Evolutionary conservation across 2,329 filamentous ascomycete species (phyloP).

Genomic region (Scedosporium dehoogii): DNA sequence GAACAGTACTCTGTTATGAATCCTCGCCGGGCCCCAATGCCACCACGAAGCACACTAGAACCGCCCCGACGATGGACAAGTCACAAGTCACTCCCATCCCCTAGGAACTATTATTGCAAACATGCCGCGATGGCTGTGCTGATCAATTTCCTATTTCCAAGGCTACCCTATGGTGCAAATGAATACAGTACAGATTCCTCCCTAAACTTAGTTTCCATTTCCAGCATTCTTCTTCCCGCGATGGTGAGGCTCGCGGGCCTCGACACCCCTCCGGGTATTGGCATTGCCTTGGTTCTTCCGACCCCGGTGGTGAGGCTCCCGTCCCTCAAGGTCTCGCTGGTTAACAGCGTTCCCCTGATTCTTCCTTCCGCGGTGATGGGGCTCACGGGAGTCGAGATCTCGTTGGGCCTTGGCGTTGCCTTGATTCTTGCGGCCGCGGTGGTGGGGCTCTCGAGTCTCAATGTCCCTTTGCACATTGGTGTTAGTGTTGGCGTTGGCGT

Average conservation of each 20-base stretch:
- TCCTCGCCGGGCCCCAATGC: no score
- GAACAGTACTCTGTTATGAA: no score
- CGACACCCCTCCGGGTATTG: conserved; percentile 1
- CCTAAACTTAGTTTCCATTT: conserved; percentile 6
- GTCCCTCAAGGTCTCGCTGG: background rate
- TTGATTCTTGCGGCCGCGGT: conserved; percentile 6
- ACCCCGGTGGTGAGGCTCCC: background rate
- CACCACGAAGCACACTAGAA: no score
- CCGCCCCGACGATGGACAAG: no score
- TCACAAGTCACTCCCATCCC: no score
- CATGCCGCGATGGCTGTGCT: no score
- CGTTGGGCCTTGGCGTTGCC: background rate
- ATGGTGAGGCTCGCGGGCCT: conserved; percentile 12
- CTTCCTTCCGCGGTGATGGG: background rate
- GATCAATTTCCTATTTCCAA: no score
- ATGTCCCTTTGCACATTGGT: background rate
- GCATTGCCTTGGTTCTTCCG: background rate
- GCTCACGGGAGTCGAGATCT: background rate
- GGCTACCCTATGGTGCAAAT: no score
- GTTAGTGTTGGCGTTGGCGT: background rate
- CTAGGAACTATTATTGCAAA: no score
- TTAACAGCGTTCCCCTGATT: background rate
- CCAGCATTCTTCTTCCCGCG: conserved; percentile 8
- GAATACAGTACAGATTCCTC: no score
- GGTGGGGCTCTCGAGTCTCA: conserved; percentile 12